Evolutionary conservation across 192 early-diverging fungal species (phyloP), one percentile per base, ranked within the genome.

Genomic region (Coemansia sp.): DNA sequence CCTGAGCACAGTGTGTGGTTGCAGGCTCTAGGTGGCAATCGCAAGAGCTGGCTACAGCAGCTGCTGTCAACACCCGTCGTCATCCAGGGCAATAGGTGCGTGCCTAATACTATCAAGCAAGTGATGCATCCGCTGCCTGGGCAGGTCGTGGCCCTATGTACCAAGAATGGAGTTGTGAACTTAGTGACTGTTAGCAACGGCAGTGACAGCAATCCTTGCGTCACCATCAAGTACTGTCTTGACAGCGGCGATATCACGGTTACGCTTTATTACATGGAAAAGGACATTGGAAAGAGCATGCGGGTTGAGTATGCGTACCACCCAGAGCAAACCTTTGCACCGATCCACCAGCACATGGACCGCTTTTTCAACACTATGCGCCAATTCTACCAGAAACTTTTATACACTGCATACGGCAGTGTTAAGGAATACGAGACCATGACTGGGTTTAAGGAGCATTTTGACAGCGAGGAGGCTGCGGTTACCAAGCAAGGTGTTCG

Each of bases 21-120:
- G 21, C 83, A 89, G 52, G 71, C 74, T 42, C 77, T 95, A 43
- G 87, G 91, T 33, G 92, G 92, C 13, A 68, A 75, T 4, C 66
- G 84, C 1, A 84, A 85, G 63, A 87, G 84, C 33, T 96, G 94
- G 94, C 77, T 94, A 48, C 89, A 87, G 15, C 91, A 91, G 9
- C 71, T 96, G 30, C 71, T 96, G 39, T 88, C 87, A 0, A 71
- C 88, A 10, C 77, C 87, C 12, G 77, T 87, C 46, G 86, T 94
- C 48, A 87, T 94, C n/a, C 91, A 94, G 73, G 89, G 85, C 55
- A 85, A 80, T 66, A 81, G 70, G 51, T 86, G 79, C 61, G 57
- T 75, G 59, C 74, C 87, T 63, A 90, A 89, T 74, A 82, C 79
- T 57, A 66, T 87, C 12, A 74, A 71, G 18, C 85, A 85, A 16